Percentiles rank a stretch among this genome's conserved stretches.
These are phyloP conservation scores for Lodderomyces oxycetoniae DNA, from an alignment of 1,139 yeast genomes.

Conservation along the genomic window DNA sequence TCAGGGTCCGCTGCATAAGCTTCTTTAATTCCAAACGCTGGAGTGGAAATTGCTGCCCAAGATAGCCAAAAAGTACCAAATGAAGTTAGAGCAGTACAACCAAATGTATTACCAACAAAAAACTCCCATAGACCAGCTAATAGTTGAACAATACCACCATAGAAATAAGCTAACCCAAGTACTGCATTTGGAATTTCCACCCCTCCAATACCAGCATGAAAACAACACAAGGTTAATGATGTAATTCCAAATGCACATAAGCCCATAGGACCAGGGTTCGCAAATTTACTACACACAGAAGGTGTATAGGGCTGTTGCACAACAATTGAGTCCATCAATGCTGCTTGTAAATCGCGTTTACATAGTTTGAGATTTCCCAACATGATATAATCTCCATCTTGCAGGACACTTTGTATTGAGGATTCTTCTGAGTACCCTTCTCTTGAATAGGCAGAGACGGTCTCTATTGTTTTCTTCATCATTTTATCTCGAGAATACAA, in stretches of 20 bases:
- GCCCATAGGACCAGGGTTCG: constrained; percentile 29
- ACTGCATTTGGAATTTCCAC: constrained; percentile 31
- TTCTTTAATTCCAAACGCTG: constrained; percentile 47
- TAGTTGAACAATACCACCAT: constrained; percentile 46
- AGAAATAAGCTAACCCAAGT: constrained; percentile 42
- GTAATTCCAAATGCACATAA: constrained; percentile 44
- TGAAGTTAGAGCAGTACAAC: constrained; percentile 37
- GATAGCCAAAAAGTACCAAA: constrained; percentile 44
- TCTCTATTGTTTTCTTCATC: neutral
- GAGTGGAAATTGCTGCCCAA: constrained; percentile 32
- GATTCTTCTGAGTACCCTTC: constrained; percentile 1
- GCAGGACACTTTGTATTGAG: constrained; percentile 17
- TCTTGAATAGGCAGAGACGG: neutral
- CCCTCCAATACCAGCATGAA: constrained; percentile 41
- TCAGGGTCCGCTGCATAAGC: constrained; percentile 42
- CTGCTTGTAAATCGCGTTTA: constrained; percentile 35
- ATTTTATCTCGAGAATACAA: neutral
- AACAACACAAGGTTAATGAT: constrained; percentile 44
- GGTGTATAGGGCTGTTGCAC: constrained; percentile 9
- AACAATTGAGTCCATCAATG: constrained; percentile 21
- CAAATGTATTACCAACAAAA: constrained; percentile 35
- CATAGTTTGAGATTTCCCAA: constrained; percentile 33
- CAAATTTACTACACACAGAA: constrained; percentile 12
- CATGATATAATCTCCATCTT: constrained; percentile 21
- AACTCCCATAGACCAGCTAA: constrained; percentile 54